Evolutionary conservation across 2,329 filamentous ascomycete species (phyloP).

Genomic region (Neospermospora avenae): DNA sequence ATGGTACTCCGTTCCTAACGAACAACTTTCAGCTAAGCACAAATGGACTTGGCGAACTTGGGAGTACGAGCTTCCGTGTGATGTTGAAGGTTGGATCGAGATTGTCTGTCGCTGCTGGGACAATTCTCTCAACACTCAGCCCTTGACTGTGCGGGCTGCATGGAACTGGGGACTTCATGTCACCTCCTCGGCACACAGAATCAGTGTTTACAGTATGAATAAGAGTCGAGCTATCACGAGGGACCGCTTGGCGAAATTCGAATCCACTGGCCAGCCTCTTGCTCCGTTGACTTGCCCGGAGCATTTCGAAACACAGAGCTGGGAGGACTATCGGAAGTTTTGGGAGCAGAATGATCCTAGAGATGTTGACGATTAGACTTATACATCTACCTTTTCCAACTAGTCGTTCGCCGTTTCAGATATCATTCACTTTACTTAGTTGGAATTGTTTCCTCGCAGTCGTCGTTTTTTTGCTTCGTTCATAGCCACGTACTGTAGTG

Average conservation of each 20-base stretch:
- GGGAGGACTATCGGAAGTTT: slow-evolving; percentile 9
- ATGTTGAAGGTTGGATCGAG: slow-evolving; percentile 60
- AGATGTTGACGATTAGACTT: slow-evolving; percentile 12
- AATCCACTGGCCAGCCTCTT: slow-evolving; percentile 46
- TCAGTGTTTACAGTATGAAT: slow-evolving; percentile 63
- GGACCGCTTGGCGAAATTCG: slow-evolving; percentile 48
- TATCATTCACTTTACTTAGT: neutral
- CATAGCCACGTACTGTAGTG: too few relatives aligned
- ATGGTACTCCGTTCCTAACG: slow-evolving; percentile 62
- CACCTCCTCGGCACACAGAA: slow-evolving; percentile 57
- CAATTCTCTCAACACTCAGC: slow-evolving; percentile 59
- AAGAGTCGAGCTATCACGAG: slow-evolving; percentile 46
- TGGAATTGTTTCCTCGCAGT: neutral
- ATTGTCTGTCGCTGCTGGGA: slow-evolving; percentile 59
- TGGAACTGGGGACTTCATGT: slow-evolving; percentile 67
- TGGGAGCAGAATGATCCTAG: slow-evolving; percentile 13
- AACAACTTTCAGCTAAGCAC: slow-evolving; percentile 60
- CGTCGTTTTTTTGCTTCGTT: too few relatives aligned
- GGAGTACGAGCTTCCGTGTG: slow-evolving; percentile 59
- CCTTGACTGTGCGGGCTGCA: slow-evolving; percentile 48
- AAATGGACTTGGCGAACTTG: slow-evolving; percentile 63
- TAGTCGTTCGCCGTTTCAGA: neutral
- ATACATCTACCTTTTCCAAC: neutral
- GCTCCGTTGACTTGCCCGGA: slow-evolving; percentile 46
- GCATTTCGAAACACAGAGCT: slow-evolving; percentile 9